phyloP scores from a whole-genome alignment of 23 red algal species.

The Agarophyton chilense region DNA sequence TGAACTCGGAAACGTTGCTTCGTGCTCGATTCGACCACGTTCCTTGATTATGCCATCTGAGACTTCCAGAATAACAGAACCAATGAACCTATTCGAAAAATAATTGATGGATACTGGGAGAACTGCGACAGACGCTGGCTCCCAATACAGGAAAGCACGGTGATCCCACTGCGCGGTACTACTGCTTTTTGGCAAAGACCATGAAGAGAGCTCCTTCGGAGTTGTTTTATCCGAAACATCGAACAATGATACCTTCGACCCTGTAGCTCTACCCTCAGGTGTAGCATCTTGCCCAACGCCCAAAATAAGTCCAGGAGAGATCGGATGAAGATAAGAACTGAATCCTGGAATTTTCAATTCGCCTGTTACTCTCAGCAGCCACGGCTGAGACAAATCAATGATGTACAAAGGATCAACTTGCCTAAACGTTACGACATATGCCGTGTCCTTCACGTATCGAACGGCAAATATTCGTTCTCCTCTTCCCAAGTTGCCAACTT shows the following conservation, averaged over 20 bases:
- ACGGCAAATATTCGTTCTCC: slow-evolving; percentile 70
- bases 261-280: slow-evolving; percentile 7
- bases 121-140: slow-evolving; percentile 43
- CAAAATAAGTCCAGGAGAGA: slow-evolving; percentile 41
- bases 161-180: slow-evolving; percentile 71
- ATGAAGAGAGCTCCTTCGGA: slow-evolving; percentile 52
- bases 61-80: slow-evolving; percentile 47
- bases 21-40: slow-evolving; percentile 38
- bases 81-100: slow-evolving; percentile 13
- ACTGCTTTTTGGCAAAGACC: slow-evolving; percentile 21
- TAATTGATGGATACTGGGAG: slow-evolving; percentile 27
- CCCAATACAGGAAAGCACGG: slow-evolving; percentile 69
- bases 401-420: slow-evolving; percentile 77
- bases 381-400: slow-evolving; percentile 35
- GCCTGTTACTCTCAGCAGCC: slow-evolving; percentile 44
- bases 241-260: slow-evolving; percentile 65
- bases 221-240: slow-evolving; percentile 44
- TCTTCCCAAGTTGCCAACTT: slow-evolving; percentile 62
- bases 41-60: slow-evolving; percentile 33
- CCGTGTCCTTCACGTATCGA: slow-evolving; percentile 43
- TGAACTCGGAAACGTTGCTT: neutral
- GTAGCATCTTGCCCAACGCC: slow-evolving; percentile 73
- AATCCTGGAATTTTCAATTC: slow-evolving; percentile 76
- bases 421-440: slow-evolving; percentile 71
- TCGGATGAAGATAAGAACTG: slow-evolving; percentile 59